A percentile compares a stretch with the other conserved stretches of the same genome.
These are phyloP conservation scores for Berberis vulgaris DNA, from an alignment of 164 flowering plant species.

Conservation along the genomic window DNA sequence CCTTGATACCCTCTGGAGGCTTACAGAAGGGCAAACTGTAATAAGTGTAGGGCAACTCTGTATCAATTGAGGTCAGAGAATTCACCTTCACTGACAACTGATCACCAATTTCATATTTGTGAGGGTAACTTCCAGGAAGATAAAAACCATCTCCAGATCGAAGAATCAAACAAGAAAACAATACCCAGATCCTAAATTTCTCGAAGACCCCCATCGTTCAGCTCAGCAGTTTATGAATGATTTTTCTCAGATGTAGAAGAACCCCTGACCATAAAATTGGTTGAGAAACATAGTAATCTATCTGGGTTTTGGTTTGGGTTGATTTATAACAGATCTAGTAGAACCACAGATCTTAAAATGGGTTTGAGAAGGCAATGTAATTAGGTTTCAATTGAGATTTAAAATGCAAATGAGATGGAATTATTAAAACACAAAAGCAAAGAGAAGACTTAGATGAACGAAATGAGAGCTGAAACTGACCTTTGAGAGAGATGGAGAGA, in stretches of 20 bases:
- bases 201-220: not conserved
- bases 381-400: too few species aligned
- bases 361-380: too few species aligned
- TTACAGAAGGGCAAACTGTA: conserved; percentile 68
- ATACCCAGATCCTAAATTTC: conserved; percentile 4
- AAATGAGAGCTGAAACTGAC: too few species aligned
- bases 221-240: not conserved
- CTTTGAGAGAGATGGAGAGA: too few species aligned
- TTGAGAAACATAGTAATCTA: not conserved
- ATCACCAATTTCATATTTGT: conserved; percentile 29
- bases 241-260: conserved; percentile 9
- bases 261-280: not conserved
- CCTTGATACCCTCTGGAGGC: conserved; percentile 43
- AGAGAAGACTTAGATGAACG: too few species aligned
- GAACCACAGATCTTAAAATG: too few species aligned
- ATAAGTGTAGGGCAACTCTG: conserved; percentile 86
- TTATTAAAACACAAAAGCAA: too few species aligned
- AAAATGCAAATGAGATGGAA: too few species aligned
- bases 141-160: conserved; percentile 13
- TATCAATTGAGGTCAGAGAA: conserved; percentile 72
- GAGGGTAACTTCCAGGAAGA: conserved; percentile 15
- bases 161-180: not conserved
- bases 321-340: too few species aligned
- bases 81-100: conserved; percentile 68
- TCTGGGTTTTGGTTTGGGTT: too few species aligned